Evolutionary conservation across 1,139 yeast species (phyloP).

Genomic region (Candida mesenterica): DNA sequence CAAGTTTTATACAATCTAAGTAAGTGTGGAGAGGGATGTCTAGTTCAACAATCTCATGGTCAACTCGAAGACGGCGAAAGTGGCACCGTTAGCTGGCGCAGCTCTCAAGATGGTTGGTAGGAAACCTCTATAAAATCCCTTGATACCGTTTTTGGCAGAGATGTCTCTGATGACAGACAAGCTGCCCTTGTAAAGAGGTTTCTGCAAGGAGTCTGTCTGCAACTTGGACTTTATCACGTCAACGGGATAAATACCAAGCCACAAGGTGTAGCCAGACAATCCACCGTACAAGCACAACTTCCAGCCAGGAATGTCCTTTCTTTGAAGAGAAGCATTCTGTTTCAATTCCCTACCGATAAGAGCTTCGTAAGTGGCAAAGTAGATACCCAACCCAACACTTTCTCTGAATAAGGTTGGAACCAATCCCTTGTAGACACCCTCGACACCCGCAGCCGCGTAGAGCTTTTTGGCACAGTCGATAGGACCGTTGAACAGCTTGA

Average conservation of each 20-base stretch:
- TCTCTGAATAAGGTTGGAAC: slow-evolving; percentile 81
- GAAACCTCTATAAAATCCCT: slow-evolving; percentile 85
- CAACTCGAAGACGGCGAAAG: slow-evolving; percentile 87
- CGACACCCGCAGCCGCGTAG: slow-evolving; percentile 49
- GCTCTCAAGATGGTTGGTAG: slow-evolving; percentile 90
- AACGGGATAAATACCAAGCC: slow-evolving; percentile 79
- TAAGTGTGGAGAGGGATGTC: too few relatives aligned
- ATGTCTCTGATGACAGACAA: slow-evolving; percentile 56
- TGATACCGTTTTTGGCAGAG: slow-evolving; percentile 54
- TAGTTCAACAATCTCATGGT: slow-evolving; percentile 65
- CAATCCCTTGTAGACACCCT: slow-evolving; percentile 74
- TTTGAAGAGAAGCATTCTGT: slow-evolving; percentile 31
- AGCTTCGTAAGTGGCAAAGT: slow-evolving; percentile 87
- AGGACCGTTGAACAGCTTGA: slow-evolving; percentile 65
- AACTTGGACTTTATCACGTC: slow-evolving; percentile 84
- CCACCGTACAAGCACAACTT: slow-evolving; percentile 82
- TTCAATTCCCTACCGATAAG: slow-evolving; percentile 63
- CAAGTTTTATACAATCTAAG: too few relatives aligned
- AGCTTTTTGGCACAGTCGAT: slow-evolving; percentile 70
- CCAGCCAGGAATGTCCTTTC: slow-evolving; percentile 81
- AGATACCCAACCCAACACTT: slow-evolving; percentile 82
- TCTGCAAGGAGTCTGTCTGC: slow-evolving; percentile 71
- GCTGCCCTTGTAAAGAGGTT: slow-evolving; percentile 50
- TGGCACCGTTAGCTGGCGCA: slow-evolving; percentile 96
- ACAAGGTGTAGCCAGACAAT: slow-evolving; percentile 79